Evolutionary conservation across 495 filamentous ascomycete species (phyloP).

Genomic region (Staphylotrichum tortipilum): DNA sequence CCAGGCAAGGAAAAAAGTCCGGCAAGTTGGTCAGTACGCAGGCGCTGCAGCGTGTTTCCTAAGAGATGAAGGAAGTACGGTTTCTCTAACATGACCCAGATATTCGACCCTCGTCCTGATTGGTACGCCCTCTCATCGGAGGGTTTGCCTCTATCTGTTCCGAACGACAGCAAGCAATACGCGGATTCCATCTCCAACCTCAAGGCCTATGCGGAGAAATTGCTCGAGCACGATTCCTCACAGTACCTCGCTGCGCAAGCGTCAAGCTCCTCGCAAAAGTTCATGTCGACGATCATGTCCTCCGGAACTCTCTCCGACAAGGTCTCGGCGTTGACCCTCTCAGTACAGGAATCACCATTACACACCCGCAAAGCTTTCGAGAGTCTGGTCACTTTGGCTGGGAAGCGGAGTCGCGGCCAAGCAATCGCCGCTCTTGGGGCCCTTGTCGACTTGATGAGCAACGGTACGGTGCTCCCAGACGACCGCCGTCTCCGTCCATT

Average conservation of each 20-base stretch:
- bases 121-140: conserved; percentile 70
- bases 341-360: conserved; percentile 89
- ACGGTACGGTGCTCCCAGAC: conserved; percentile 72
- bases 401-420: conserved; percentile 86
- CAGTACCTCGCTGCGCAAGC: conserved; percentile 46
- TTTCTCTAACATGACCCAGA: conserved; percentile 37
- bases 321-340: conserved; percentile 85
- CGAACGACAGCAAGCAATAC: conserved; percentile 43
- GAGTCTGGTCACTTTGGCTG: conserved; percentile 65
- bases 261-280: conserved; percentile 76
- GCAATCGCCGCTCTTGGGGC: conserved; percentile 86
- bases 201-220: conserved; percentile 60
- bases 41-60: neutral
- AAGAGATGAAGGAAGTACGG: neutral
- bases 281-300: conserved; percentile 92
- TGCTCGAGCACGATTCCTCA: conserved; percentile 65
- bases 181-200: conserved; percentile 58
- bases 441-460: conserved; percentile 85
- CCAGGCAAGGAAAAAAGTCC: conserved; percentile 14
- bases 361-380: conserved; percentile 87
- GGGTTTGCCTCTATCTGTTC: conserved; percentile 37
- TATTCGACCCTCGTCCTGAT: conserved; percentile 69
- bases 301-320: conserved; percentile 95
- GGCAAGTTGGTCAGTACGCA: conserved; percentile 37
- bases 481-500: conserved; percentile 76